A percentile compares a stretch with the other conserved stretches of the same genome.
Evolutionary conservation across 2,329 filamentous ascomycete genomes (phyloP).

Genomic region (Trematosphaeria pertusa): DNA sequence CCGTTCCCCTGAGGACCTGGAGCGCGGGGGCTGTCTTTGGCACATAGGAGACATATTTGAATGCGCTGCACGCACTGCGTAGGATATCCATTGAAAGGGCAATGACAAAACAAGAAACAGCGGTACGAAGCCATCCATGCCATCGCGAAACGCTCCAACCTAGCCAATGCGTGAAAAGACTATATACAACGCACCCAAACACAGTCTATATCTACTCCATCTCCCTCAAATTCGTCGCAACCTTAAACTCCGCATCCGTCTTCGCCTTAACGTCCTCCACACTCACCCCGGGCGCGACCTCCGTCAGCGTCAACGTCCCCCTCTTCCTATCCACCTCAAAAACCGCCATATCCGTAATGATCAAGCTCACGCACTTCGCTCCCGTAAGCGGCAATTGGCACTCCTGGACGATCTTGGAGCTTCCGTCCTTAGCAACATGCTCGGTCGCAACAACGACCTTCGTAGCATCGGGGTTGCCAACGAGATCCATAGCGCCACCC

Average conservation of each 20-base stretch:
- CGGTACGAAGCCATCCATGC: no score
- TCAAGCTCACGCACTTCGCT: slow-evolving; percentile 44
- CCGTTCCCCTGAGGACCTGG: no score
- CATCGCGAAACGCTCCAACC: no score
- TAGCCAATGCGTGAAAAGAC: no score
- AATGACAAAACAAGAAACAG: no score
- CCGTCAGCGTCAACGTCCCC: slow-evolving; percentile 74
- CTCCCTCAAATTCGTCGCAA: slow-evolving; percentile 78
- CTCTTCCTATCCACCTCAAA: slow-evolving; percentile 72
- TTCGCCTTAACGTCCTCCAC: slow-evolving; percentile 87
- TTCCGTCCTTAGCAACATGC: slow-evolving; percentile 91
- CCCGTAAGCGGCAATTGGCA: slow-evolving; percentile 49
- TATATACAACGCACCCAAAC: no score
- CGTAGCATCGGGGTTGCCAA: slow-evolving; percentile 79
- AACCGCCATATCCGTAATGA: slow-evolving; percentile 50
- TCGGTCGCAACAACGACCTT: slow-evolving; percentile 95
- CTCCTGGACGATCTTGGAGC: slow-evolving; percentile 85
- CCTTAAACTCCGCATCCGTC: slow-evolving; percentile 83
- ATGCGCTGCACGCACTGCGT: no score
- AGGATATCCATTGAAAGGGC: no score
- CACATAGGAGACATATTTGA: no score
- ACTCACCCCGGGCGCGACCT: slow-evolving; percentile 84
- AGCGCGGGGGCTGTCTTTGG: no score
- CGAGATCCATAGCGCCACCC: slow-evolving; percentile 89
- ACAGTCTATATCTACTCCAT: no score